Base-by-base conservation (phyloP, 2,329 filamentous ascomycete genomes). In the Neofusicoccum umdonicola region DNA sequence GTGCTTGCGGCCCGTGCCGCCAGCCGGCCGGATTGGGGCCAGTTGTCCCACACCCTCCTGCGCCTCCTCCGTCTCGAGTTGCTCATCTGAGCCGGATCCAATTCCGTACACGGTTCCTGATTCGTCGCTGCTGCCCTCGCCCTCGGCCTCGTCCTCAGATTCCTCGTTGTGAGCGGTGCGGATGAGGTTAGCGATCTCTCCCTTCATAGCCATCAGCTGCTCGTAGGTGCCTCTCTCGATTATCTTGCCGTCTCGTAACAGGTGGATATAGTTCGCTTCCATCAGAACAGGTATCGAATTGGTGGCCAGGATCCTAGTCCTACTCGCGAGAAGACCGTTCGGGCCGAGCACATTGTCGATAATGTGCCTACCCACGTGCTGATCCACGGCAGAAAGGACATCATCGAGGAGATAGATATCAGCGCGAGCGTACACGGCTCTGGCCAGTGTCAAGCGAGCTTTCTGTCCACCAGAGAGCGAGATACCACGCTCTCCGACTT, bases 391-490 rank as follows among this genome's bases (percentile, higher is more conserved):
- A 15, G 94, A 98, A 11, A 99, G 84, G 67, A 93, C 91, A 75
- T 99, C 95, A 70, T 99, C 95, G 11, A 99, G 84, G 12, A 99
- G 84, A 73, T 98, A 98, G 57, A 99, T 88, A 75, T 99, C 96
- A n/a, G 95, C 93, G 70, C 95, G 87, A 60, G 96, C 93, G 74
- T 99, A 99, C 1, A 99, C 95, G 35, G 96, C 94, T 75, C 95
- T 87, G 45, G 95, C 95, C 63, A 99, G 83, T 13, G 93, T 94
- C 66, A 99, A 84, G 67, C 95, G 91, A 63, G 95, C 94, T 80
- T 97, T 99, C 75, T 99, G 95, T 5, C 96, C 95, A 69, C 94
- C 94, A 68, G 93, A 97, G 27, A 99, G 82, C 2, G 94, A 98
- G 65, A 99, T 99, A 45, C 95, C 95, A 68, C 95, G 89, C 80